These are phyloP conservation scores for Monosporascus sp. DNA, from an alignment of 2,329 filamentous ascomycete genomes.

Conservation along the genomic window DNA sequence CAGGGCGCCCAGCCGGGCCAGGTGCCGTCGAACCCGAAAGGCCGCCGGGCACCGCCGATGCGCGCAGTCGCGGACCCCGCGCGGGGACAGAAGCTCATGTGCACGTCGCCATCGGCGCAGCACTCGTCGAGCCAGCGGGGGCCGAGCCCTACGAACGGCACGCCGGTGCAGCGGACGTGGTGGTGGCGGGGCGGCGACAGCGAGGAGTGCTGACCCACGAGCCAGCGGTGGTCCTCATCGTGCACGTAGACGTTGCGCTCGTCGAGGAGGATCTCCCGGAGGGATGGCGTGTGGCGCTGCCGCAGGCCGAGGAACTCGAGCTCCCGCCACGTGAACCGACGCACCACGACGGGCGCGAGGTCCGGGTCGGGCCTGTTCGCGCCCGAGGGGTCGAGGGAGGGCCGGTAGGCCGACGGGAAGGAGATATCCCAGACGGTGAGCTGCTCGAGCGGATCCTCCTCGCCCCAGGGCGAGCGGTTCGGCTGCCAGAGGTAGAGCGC, in stretches of 20 bases:
- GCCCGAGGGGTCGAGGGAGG: constrained; percentile 43
- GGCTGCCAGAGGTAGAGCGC: constrained; percentile 58
- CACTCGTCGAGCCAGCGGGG: constrained; percentile 46
- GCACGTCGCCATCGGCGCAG: constrained; percentile 34
- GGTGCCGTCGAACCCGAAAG: not conserved
- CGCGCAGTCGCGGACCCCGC: too few species aligned
- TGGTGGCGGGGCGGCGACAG: constrained; percentile 36
- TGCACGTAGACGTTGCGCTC: constrained; percentile 46
- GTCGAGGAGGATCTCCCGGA: constrained; percentile 48
- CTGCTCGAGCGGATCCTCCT: constrained; percentile 52
- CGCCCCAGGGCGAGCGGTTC: constrained; percentile 47
- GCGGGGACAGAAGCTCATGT: constrained; percentile 37
- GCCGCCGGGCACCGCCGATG: too few species aligned
- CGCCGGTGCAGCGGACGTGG: constrained; percentile 42
- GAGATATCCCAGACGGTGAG: constrained; percentile 57
- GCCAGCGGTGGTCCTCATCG: constrained; percentile 49
- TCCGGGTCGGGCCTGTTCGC: constrained; percentile 26
- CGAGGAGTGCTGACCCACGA: constrained; percentile 38
- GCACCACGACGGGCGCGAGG: constrained; percentile 39
- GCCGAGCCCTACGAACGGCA: constrained; percentile 46
- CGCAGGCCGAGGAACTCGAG: constrained; percentile 48
- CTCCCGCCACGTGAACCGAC: constrained; percentile 43
- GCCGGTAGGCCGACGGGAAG: constrained; percentile 39
- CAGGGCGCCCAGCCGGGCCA: constrained; percentile 37
- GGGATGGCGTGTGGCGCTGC: constrained; percentile 44